These are phyloP conservation scores for Euclidium syriacum DNA, from an alignment of 345 rosid genomes.

Conservation along the genomic window DNA sequence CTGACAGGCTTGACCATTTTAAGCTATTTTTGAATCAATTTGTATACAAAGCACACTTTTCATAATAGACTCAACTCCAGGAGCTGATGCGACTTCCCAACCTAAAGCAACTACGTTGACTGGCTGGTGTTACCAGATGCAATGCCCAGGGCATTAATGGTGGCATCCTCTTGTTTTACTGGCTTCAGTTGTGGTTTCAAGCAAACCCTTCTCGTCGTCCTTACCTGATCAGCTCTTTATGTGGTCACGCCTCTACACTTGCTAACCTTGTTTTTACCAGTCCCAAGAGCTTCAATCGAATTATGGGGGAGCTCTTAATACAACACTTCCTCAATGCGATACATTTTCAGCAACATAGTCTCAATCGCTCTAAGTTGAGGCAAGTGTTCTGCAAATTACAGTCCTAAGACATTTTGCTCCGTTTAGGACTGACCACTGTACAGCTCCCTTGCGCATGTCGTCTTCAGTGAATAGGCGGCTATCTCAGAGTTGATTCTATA, in stretches of 20 bases:
- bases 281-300: constrained; percentile 63
- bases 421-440: constrained; percentile 59
- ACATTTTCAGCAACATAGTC: constrained; percentile 65
- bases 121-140: constrained; percentile 41
- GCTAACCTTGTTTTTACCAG: constrained; percentile 78
- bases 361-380: constrained; percentile 61
- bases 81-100: constrained; percentile 52
- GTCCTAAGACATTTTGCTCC: constrained; percentile 60
- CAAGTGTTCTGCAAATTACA: constrained; percentile 55
- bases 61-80: constrained; percentile 5
- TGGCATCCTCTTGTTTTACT: constrained; percentile 45
- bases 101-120: constrained; percentile 50
- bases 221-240: constrained; percentile 48
- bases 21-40: neutral
- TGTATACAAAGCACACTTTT: neutral
- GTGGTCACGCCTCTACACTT: constrained; percentile 69
- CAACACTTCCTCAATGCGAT: constrained; percentile 71
- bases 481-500: too few relatives aligned
- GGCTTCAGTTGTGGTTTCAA: constrained; percentile 43
- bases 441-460: constrained; percentile 68
- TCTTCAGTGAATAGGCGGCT: constrained; percentile 47
- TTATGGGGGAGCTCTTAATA: constrained; percentile 60
- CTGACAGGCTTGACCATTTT: neutral
- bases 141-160: constrained; percentile 24
- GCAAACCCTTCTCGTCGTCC: constrained; percentile 39